Evolutionary conservation across 257 asterid species (phyloP).

Genomic region (Asclepias syriaca): DNA sequence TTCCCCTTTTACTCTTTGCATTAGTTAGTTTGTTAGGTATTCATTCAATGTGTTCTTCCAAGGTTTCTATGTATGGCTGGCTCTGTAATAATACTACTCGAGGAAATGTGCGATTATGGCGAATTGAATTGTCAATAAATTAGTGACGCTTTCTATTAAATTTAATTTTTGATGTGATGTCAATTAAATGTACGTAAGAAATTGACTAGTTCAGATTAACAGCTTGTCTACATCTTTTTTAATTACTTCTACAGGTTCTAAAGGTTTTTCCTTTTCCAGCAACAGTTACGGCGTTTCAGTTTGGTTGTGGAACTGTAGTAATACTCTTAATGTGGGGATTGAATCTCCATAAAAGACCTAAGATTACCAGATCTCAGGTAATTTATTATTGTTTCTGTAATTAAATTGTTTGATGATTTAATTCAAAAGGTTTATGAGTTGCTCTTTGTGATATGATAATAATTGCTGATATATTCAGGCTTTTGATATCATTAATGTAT

Average conservation of each 20-base stretch:
- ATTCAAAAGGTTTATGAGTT: no score
- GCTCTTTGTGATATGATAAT: background rate
- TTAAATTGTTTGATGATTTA: background rate
- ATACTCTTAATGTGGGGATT: conserved; percentile 63
- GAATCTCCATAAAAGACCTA: conserved; percentile 69
- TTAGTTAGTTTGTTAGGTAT: background rate
- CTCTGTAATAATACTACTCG: no score
- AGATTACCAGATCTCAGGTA: conserved; percentile 61
- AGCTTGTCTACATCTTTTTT: background rate
- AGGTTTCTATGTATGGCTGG: no score
- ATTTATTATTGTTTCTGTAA: background rate
- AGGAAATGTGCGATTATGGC: background rate
- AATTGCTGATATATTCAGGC: no score
- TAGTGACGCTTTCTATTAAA: no score
- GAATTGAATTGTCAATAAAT: background rate
- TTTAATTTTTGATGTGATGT: background rate
- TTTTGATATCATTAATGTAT: no score
- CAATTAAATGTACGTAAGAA: background rate
- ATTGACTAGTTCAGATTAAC: background rate
- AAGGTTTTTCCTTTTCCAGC: conserved; percentile 76
- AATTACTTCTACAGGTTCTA: conserved; percentile 44
- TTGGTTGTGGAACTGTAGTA: conserved; percentile 68
- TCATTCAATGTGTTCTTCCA: no score
- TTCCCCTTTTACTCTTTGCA: background rate
- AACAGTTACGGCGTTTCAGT: conserved; percentile 76